phyloP scores from a whole-genome alignment of 352 stramenopile species.

The Globisporangium emineosum region DNA sequence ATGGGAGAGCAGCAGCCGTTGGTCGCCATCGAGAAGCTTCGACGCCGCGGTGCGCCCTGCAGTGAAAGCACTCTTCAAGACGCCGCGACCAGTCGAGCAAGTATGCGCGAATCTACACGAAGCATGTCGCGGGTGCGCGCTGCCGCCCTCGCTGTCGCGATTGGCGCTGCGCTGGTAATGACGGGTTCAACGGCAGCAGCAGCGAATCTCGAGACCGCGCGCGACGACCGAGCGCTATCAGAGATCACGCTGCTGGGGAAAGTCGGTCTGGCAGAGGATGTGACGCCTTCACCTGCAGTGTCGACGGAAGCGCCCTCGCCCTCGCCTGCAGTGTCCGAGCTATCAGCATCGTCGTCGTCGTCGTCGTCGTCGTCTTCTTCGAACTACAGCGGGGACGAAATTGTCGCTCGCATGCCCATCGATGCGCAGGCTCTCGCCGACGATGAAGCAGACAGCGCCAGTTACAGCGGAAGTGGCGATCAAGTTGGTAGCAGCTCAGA shows the following conservation, averaged over 20 bases:
- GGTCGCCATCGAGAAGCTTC: no score
- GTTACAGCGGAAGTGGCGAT: background rate
- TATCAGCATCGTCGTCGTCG: background rate
- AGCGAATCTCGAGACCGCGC: background rate
- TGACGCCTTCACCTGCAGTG: background rate
- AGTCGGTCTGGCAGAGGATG: slow-evolving; percentile 1
- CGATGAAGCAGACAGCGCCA: background rate
- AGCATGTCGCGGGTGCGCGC: background rate
- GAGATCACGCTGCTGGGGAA: slow-evolving; percentile 12
- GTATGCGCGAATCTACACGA: background rate
- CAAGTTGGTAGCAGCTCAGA: background rate
- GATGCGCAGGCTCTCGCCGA: slow-evolving; percentile 1
- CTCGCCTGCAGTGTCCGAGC: background rate
- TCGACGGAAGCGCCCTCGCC: background rate
- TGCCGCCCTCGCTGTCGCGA: background rate
- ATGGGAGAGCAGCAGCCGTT: no score
- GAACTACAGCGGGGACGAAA: background rate
- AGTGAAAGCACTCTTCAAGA: background rate
- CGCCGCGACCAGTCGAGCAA: background rate
- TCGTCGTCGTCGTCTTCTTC: background rate
- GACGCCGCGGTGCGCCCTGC: background rate
- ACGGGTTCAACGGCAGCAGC: slow-evolving; percentile 2
- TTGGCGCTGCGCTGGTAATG: background rate
- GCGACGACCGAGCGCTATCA: background rate
- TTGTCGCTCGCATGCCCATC: slow-evolving; percentile 7